Evolutionary conservation across 2,329 filamentous ascomycete species (phyloP).

Genomic region (Beauveria sp.): DNA sequence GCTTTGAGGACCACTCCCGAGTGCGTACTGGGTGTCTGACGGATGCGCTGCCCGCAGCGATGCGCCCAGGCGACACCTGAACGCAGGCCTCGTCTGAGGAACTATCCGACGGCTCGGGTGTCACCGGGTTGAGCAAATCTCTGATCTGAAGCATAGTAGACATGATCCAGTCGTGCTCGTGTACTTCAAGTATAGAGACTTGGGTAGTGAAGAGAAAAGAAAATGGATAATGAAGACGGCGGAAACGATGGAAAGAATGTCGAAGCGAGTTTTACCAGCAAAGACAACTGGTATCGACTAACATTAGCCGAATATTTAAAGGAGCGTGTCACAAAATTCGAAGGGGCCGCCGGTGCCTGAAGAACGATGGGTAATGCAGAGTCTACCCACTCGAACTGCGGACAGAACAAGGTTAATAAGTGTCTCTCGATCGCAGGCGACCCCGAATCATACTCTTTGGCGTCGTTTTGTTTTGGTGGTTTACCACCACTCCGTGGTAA

Average conservation of each 20-base stretch:
- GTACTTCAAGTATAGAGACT: not conserved
- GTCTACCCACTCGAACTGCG: not conserved
- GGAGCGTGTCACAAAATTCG: not conserved
- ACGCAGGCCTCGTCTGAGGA: slow-evolving; percentile 2
- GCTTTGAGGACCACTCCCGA: slow-evolving; percentile 4
- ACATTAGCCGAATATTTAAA: not conserved
- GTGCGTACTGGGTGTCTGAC: not conserved
- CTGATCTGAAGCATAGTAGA: slow-evolving; percentile 6
- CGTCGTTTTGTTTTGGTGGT: not conserved
- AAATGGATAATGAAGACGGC: not conserved
- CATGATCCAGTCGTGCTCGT: not conserved
- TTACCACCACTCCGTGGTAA: slow-evolving; percentile 2
- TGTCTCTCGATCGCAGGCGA: not conserved
- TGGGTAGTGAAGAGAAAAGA: not conserved
- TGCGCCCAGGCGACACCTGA: not conserved
- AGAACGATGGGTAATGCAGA: not conserved
- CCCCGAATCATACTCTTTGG: not conserved
- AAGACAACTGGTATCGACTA: not conserved
- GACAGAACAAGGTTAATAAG: slow-evolving; percentile 2
- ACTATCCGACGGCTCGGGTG: slow-evolving; percentile 2
- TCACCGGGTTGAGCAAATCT: slow-evolving; percentile 9
- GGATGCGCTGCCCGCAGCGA: not conserved
- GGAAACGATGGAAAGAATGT: not conserved
- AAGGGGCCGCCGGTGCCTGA: not conserved
- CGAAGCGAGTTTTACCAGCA: not conserved